phyloP scores from a whole-genome alignment of 2,329 filamentous ascomycete species.

The Trichoderma semiorbis region DNA sequence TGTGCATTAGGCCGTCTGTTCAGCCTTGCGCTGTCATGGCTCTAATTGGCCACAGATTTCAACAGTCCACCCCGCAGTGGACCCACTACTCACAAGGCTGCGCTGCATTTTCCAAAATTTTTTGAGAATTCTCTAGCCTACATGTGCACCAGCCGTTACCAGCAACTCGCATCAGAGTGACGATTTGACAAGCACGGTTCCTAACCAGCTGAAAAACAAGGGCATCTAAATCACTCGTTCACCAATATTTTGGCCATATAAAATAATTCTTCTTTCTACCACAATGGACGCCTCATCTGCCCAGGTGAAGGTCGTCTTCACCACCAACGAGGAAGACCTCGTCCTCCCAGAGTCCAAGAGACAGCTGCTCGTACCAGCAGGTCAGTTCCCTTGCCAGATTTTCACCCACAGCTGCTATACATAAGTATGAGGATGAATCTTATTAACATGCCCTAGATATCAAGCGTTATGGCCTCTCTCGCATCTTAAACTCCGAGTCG shows the following conservation, averaged over 20 bases:
- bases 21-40: neutral
- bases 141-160: neutral
- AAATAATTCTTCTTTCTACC: neutral
- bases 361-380: slow-evolving; percentile 60
- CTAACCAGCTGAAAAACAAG: neutral
- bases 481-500: slow-evolving; percentile 67
- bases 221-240: too few species aligned
- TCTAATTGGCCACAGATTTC: slow-evolving; percentile 4
- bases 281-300: slow-evolving; percentile 39
- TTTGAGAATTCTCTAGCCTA: neutral
- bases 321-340: slow-evolving; percentile 59
- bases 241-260: neutral
- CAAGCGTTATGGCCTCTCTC: slow-evolving; percentile 66
- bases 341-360: slow-evolving; percentile 60
- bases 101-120: slow-evolving; percentile 13
- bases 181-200: neutral
- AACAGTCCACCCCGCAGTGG: slow-evolving; percentile 17
- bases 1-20: neutral
- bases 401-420: neutral
- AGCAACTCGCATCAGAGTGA: neutral
- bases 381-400: slow-evolving; percentile 32
- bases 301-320: slow-evolving; percentile 67
- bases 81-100: slow-evolving; percentile 14
- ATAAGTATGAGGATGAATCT: too few species aligned
- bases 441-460: slow-evolving; percentile 47